Evolutionary conservation across 73 alveolate genomes (phyloP).

Genomic region (Effrenium voratum): DNA sequence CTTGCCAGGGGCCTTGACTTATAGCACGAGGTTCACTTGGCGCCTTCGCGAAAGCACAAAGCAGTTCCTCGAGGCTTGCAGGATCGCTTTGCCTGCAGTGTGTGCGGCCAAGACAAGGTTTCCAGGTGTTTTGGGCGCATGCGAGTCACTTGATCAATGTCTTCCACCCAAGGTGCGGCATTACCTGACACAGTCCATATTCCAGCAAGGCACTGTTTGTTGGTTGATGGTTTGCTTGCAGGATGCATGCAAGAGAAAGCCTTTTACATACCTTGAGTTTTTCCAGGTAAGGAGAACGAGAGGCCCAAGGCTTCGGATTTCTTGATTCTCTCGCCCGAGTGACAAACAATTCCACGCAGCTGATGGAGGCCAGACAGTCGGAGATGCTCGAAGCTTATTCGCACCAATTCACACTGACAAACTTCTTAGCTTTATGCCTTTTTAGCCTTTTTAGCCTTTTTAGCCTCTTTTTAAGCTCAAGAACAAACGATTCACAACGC

Average conservation of each 20-base stretch:
- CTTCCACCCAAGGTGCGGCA: constrained; percentile 25
- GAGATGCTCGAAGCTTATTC: no score
- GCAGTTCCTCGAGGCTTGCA: constrained; percentile 61
- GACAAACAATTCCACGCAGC: no score
- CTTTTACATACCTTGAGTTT: neutral
- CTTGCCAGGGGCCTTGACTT: neutral
- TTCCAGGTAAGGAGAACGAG: neutral
- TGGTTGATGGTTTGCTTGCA: neutral
- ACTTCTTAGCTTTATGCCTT: no score
- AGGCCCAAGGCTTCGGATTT: neutral
- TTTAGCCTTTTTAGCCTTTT: no score
- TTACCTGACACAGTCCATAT: constrained; percentile 29
- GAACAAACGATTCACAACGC: no score
- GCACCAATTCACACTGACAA: no score
- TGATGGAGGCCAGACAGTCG: no score
- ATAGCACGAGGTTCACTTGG: constrained; percentile 6
- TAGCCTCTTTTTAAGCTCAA: no score
- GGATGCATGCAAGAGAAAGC: neutral
- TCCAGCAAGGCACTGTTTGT: neutral
- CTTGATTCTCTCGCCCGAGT: no score
- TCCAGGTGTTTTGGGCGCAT: neutral
- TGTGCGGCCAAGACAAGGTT: neutral
- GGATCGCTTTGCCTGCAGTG: constrained; percentile 65
- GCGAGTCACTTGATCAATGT: neutral
- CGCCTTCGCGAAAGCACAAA: constrained; percentile 32